A percentile compares a stretch with the other conserved stretches of the same genome.
These are phyloP conservation scores for Quercus cerris DNA, from an alignment of 306 rosid species.

Conservation along the genomic window DNA sequence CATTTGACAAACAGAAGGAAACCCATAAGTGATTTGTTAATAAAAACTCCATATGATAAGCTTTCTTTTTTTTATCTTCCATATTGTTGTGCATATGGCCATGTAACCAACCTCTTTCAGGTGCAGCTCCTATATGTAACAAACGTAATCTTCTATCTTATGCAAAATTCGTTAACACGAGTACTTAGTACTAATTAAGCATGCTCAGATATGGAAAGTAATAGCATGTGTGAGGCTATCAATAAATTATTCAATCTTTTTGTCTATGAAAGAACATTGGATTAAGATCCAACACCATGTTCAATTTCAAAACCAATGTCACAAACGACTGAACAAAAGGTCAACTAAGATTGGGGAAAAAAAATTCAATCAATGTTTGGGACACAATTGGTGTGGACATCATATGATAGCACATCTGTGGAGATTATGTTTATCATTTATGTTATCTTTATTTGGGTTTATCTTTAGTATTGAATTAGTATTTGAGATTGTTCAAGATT, in stretches of 20 bases:
- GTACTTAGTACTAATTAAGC: too few relatives aligned
- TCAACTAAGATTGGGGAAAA: neutral
- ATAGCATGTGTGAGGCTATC: neutral
- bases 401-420: too few relatives aligned
- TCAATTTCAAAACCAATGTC: neutral
- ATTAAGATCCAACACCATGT: neutral
- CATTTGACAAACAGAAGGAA: slow-evolving; percentile 20
- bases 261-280: neutral
- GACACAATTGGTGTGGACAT: too few relatives aligned
- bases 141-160: neutral
- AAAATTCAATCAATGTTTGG: too few relatives aligned
- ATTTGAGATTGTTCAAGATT: too few relatives aligned
- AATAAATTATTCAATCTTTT: neutral
- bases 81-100: slow-evolving; percentile 31
- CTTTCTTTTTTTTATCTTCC: slow-evolving; percentile 5
- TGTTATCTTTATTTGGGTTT: too few relatives aligned
- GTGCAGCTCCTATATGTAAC: neutral
- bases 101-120: neutral
- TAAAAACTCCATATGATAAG: slow-evolving; percentile 15
- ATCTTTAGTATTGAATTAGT: too few relatives aligned
- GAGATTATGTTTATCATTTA: too few relatives aligned
- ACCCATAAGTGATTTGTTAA: slow-evolving; percentile 17
- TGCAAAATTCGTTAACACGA: neutral
- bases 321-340: too few relatives aligned
- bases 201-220: too few relatives aligned